phyloP scores from a whole-genome alignment of 2,329 filamentous ascomycete genomes.

The Ceratocystis albifundus region DNA sequence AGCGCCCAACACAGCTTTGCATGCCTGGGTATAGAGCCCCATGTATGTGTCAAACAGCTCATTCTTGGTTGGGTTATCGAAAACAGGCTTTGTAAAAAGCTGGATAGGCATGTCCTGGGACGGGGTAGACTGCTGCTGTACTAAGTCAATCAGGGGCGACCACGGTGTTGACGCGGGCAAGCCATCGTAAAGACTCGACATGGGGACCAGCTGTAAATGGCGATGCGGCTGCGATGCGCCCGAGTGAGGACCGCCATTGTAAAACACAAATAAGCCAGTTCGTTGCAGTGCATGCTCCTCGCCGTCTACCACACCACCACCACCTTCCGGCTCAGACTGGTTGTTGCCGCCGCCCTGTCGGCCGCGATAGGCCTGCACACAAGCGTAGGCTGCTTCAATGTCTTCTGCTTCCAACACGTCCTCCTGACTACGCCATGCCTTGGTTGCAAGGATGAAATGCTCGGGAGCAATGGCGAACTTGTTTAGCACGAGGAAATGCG shows the following conservation, averaged over 20 bases:
- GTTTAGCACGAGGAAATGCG: constrained; percentile 58
- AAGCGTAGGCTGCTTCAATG: constrained; percentile 49
- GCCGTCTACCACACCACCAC: constrained; percentile 26
- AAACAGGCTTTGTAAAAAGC: constrained; percentile 35
- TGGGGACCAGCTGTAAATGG: constrained; percentile 59
- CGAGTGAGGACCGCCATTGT: constrained; percentile 57
- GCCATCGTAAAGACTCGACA: constrained; percentile 50
- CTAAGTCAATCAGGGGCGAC: constrained; percentile 38
- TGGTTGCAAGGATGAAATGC: constrained; percentile 62
- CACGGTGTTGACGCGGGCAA: constrained; percentile 33
- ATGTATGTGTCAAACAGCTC: constrained; percentile 37
- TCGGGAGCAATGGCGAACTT: constrained; percentile 61
- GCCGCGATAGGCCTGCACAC: constrained; percentile 45
- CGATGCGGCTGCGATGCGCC: constrained; percentile 62
- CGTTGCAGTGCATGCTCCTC: background rate
- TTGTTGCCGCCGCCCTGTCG: constrained; percentile 23
- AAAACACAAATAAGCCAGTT: constrained; percentile 47
- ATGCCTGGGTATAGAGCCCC: constrained; percentile 37
- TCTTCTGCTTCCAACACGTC: constrained; percentile 50
- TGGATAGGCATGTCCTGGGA: constrained; percentile 33
- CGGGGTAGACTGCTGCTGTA: constrained; percentile 26
- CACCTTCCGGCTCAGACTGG: constrained; percentile 23
- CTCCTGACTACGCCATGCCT: constrained; percentile 51
- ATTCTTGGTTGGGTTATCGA: constrained; percentile 29
- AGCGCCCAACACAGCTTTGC: constrained; percentile 30